A percentile compares a stretch with the other conserved stretches of the same genome.
Evolutionary conservation across 371 early-diverging fungal genomes (phyloP).

Genomic region (Dichotomocladium elegans): DNA sequence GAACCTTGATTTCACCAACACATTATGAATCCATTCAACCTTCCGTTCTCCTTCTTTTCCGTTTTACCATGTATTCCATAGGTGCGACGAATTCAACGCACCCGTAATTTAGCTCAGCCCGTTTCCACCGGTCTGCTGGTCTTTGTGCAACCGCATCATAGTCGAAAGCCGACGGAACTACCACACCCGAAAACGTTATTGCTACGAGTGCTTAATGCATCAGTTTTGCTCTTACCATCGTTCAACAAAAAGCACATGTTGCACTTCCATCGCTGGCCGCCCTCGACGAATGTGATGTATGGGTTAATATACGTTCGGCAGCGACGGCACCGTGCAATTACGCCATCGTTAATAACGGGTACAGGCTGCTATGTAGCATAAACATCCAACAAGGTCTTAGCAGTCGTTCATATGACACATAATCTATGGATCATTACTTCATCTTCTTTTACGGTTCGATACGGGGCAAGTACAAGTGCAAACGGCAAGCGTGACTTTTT

Average conservation of each 20-base stretch:
- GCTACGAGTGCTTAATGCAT: background rate
- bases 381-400: background rate
- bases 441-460: constrained; percentile 52
- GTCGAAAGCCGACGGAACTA: constrained; percentile 74
- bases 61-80: constrained; percentile 37
- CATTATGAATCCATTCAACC: background rate
- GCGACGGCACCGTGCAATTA: constrained; percentile 90
- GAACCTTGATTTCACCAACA: too few relatives aligned
- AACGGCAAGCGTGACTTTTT: constrained; percentile 86
- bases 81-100: constrained; percentile 83
- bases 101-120: constrained; percentile 67
- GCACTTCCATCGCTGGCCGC: constrained; percentile 93
- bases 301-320: constrained; percentile 97
- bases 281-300: constrained; percentile 89
- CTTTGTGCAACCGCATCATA: constrained; percentile 68
- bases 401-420: too few relatives aligned
- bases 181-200: background rate
- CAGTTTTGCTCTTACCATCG: constrained; percentile 64
- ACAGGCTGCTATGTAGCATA: constrained; percentile 55
- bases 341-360: constrained; percentile 78
- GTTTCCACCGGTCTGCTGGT: constrained; percentile 65
- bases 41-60: background rate
- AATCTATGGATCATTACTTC: constrained; percentile 32
- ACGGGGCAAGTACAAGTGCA: constrained; percentile 87
- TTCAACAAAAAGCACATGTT: constrained; percentile 91